These are phyloP conservation scores for Suhomyces panamericanus DNA, from an alignment of 1,139 yeast genomes.

Conservation along the genomic window DNA sequence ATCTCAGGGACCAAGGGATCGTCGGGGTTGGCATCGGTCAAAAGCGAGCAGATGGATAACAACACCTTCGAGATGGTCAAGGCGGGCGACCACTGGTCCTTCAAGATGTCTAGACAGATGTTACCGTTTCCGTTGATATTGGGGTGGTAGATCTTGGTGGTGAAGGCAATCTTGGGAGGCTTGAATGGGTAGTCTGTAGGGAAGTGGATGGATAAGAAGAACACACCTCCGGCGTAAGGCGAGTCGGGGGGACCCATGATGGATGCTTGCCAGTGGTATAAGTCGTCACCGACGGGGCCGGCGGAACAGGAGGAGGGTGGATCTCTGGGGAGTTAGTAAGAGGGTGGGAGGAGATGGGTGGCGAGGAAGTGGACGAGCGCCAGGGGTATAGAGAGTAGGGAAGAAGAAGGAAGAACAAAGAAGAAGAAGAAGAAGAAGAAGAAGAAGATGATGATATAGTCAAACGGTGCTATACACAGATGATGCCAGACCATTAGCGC, in stretches of 20 bases:
- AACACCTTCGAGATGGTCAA: constrained; percentile 86
- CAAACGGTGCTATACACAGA: too few species aligned
- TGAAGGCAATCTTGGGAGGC: constrained; percentile 90
- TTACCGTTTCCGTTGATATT: constrained; percentile 87
- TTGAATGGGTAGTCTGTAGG: constrained; percentile 95
- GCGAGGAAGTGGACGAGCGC: too few species aligned
- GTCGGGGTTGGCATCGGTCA: constrained; percentile 98
- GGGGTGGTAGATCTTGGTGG: constrained; percentile 89
- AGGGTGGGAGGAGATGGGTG: neutral
- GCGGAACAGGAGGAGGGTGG: constrained; percentile 99
- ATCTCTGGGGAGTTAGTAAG: constrained; percentile 53
- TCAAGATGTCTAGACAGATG: constrained; percentile 80
- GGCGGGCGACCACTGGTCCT: constrained; percentile 93
- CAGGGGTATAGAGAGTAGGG: too few species aligned
- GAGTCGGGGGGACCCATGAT: constrained; percentile 95
- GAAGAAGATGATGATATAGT: too few species aligned
- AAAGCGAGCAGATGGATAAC: constrained; percentile 82
- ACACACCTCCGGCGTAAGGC: constrained; percentile 92
- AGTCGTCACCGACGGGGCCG: constrained; percentile 96
- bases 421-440: too few species aligned
- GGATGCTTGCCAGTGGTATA: constrained; percentile 96
- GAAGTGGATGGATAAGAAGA: constrained; percentile 87
- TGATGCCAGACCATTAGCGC: too few species aligned
- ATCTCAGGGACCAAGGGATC: constrained; percentile 99
- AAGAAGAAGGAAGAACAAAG: too few species aligned